Base-by-base conservation (phyloP, 139 green algal genomes). In the Dunaliella primolecta region DNA sequence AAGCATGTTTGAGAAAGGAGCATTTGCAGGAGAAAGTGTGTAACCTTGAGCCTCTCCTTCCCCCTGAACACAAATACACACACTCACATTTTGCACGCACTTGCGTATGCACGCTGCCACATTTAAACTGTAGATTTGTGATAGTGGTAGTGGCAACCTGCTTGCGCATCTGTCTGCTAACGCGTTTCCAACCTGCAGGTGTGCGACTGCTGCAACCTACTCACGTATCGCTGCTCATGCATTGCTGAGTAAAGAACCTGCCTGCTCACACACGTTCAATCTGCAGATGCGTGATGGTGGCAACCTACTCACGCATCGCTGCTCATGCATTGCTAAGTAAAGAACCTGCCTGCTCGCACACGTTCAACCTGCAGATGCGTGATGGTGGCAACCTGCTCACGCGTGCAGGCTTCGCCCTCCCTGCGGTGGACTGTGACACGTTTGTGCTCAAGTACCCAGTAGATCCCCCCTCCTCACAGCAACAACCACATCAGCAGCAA, bases 361-460 rank as follows among this genome's bases (percentile, higher is more conserved):
- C 56, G 56, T 72, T 23, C 20, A 20, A 72, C 1, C 36, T 25
- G 2, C 85, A 95, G 91, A 91, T 96, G 1, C 88, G 92, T 31
- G 94, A 97, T 80, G 91, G 89, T 1, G 94, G 94, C 83, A 96
- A 92, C 85, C 87, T 96, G 36, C 89, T 97, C 11, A 93, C 89
- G 0, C 83, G 90, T 1, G 93, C 93, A 0, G 90, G 89, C 27
- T 88, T 96, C 36, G 86, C 86, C 1, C 88, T 97, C 64, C 93
- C 94, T 2, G 89, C 91, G 0, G 94, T 97, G 46, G 94, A 97
- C 84, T 83, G 94, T 20, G 93, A 97, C 88, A 74, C 75, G 3
- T 75, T 84, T 36, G 55, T 84, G 80, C 38, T 84, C n/a, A 56
- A 56, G 11, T 84, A 84, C 56, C 24, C 31, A 32, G 55, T 20